Percentiles rank a stretch among this genome's conserved stretches.
These are phyloP conservation scores for Phytophthora sojae DNA, from an alignment of 352 stramenopile species.

Conservation along the genomic window DNA sequence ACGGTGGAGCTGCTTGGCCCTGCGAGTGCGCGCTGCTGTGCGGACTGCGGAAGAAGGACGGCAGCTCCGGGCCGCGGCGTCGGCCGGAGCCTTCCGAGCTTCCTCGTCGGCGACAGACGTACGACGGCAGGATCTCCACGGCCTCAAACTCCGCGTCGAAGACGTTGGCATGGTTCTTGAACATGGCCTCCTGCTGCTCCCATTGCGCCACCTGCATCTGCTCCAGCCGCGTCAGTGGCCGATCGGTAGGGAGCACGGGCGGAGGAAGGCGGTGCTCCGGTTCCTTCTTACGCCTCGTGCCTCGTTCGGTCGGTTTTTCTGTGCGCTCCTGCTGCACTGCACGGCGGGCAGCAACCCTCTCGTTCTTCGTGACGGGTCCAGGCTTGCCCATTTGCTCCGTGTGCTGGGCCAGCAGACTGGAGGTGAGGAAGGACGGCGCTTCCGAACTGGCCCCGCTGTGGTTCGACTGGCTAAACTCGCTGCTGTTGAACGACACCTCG, in stretches of 20 bases:
- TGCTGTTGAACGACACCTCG: slow-evolving; percentile 28
- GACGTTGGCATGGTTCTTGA: slow-evolving; percentile 16
- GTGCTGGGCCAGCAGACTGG: slow-evolving; percentile 57
- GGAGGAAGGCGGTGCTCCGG: slow-evolving; percentile 1
- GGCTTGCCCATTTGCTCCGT: slow-evolving; percentile 57
- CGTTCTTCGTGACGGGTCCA: slow-evolving; percentile 45
- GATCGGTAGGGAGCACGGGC: slow-evolving; percentile 22
- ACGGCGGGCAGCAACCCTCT: slow-evolving; percentile 13
- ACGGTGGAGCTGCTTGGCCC: slow-evolving; percentile 10
- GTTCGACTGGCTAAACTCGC: slow-evolving; percentile 44
- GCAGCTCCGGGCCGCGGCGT: slow-evolving; percentile 18
- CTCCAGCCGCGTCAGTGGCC: slow-evolving; percentile 36
- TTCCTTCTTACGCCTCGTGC: slow-evolving; percentile 1
- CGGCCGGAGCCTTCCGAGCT: slow-evolving; percentile 24
- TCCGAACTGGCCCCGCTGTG: slow-evolving; percentile 24
- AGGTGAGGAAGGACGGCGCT: slow-evolving; percentile 46
- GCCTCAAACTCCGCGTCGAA: slow-evolving; percentile 27
- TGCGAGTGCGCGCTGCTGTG: slow-evolving; percentile 22
- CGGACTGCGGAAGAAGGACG: slow-evolving; percentile 34
- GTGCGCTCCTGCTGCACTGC: slow-evolving; percentile 20
- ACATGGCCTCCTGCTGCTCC: slow-evolving; percentile 39
- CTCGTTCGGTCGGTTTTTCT: slow-evolving; percentile 11
- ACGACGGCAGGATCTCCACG: slow-evolving; percentile 16
- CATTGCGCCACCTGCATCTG: slow-evolving; percentile 38
- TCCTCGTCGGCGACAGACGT: slow-evolving; percentile 11